Percentiles rank a stretch among this genome's conserved stretches.
Evolutionary conservation across 2,329 filamentous ascomycete species (phyloP).

Genomic region (Harringtonia lauricola): DNA sequence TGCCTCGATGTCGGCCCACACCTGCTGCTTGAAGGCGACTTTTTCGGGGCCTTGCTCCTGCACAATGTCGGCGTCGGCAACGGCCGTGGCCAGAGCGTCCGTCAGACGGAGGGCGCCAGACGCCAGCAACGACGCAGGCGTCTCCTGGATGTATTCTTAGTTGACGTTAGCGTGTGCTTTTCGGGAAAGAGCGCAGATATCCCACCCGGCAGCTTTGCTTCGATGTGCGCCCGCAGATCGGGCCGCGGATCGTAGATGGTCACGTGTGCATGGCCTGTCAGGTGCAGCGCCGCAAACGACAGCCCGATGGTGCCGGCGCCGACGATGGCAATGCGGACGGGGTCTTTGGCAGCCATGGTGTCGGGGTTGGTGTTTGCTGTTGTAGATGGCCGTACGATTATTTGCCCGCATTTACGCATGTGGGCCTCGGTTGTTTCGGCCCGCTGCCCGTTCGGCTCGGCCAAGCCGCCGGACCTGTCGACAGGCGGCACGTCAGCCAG

Average conservation of each 20-base stretch:
- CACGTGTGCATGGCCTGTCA: neutral
- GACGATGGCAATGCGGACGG: slow-evolving; percentile 1
- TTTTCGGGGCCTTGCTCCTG: slow-evolving; percentile 26
- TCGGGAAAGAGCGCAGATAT: no score
- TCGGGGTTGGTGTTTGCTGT: no score
- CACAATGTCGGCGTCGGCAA: slow-evolving; percentile 3
- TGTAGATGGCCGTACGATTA: no score
- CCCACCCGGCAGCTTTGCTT: slow-evolving; percentile 3
- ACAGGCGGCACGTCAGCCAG: no score
- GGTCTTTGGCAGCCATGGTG: neutral
- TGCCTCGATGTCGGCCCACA: slow-evolving; percentile 23
- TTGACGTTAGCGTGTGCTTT: no score
- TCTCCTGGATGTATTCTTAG: no score
- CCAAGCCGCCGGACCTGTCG: no score
- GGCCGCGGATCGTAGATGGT: slow-evolving; percentile 6
- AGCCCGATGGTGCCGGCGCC: slow-evolving; percentile 7
- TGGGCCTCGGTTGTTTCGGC: no score
- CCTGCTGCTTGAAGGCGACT: slow-evolving; percentile 24
- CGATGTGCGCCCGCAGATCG: slow-evolving; percentile 1
- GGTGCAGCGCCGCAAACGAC: slow-evolving; percentile 8
- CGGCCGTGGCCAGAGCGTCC: neutral
- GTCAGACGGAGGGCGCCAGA: neutral
- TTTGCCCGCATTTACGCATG: no score
- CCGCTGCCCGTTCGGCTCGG: no score
- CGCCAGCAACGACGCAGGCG: neutral